Percentiles rank a stretch among this genome's conserved stretches.
phyloP scores from a whole-genome alignment of 345 rosid genomes.

The Eucalyptus viminalis region DNA sequence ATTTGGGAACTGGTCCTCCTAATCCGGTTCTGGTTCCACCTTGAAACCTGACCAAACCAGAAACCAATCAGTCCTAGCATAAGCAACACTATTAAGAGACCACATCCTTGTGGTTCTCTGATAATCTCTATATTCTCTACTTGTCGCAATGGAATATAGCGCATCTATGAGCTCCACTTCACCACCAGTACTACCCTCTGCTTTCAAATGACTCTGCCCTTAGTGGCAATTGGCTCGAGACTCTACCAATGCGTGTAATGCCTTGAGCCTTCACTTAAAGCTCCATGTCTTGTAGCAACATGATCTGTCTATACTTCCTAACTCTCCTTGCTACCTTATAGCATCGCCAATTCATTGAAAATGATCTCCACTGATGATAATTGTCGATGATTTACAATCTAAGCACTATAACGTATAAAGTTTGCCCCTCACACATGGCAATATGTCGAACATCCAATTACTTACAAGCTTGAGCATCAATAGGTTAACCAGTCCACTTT shows the following conservation, averaged over 20 bases:
- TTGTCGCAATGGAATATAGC: neutral
- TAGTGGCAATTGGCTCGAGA: neutral
- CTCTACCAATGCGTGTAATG: neutral
- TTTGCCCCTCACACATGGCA: neutral
- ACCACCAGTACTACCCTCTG: neutral
- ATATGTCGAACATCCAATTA: neutral
- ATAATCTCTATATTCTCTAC: neutral
- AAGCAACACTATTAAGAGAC: neutral
- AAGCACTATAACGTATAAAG: neutral
- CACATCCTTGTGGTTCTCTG: neutral
- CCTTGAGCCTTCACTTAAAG: neutral
- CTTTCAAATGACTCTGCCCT: neutral
- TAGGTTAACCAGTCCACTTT: neutral
- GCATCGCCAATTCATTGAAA: neutral
- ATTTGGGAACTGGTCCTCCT: fast-evolving
- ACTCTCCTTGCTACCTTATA: neutral
- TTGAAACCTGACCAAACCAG: fast-evolving
- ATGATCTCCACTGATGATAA: neutral
- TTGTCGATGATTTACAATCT: neutral
- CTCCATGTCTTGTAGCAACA: neutral
- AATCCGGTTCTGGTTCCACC: fast-evolving
- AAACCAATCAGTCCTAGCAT: neutral
- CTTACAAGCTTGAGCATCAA: neutral
- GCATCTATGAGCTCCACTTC: neutral
- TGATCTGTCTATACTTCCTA: neutral